These are phyloP conservation scores for Pythium periplocum DNA, from an alignment of 352 stramenopile species.

Conservation along the genomic window DNA sequence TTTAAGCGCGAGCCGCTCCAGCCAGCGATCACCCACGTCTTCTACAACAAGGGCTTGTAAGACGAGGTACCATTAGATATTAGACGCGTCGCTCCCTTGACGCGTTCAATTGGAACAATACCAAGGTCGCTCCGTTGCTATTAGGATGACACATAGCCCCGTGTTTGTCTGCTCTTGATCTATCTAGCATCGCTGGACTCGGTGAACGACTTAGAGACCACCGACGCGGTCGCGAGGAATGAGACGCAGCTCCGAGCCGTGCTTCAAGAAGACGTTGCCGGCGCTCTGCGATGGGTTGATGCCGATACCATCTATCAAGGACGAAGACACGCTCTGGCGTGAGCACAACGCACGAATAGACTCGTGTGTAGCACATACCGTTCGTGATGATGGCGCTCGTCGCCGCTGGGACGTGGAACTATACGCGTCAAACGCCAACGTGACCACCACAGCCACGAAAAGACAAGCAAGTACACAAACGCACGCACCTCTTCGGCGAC, in stretches of 20 bases:
- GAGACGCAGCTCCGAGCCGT: conserved; percentile 77
- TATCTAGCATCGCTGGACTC: too few relatives aligned
- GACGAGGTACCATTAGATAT: not conserved
- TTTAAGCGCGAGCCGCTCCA: conserved; percentile 28
- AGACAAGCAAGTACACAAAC: not conserved
- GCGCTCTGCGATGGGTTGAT: conserved; percentile 84
- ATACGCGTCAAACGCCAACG: conserved; percentile 5
- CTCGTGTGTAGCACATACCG: conserved; percentile 23
- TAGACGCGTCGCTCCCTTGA: too few relatives aligned
- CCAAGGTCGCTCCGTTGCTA: too few relatives aligned
- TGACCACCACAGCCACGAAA: not conserved
- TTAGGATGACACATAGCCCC: too few relatives aligned
- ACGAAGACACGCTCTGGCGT: not conserved
- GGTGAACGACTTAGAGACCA: conserved; percentile 6
- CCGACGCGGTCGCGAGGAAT: conserved; percentile 82
- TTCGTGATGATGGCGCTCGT: conserved; percentile 89
- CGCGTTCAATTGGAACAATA: too few relatives aligned
- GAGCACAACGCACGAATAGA: not conserved
- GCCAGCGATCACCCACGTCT: conserved; percentile 43
- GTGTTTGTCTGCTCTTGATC: too few relatives aligned
- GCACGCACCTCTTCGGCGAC: conserved; percentile 63
- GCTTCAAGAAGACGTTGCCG: conserved; percentile 81
- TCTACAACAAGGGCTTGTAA: conserved; percentile 77
- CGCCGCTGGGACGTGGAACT: conserved; percentile 74
- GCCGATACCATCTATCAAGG: conserved; percentile 62